Evolutionary conservation across 352 stramenopile genomes (phyloP).

Genomic region (Globisporangium nodosum): DNA sequence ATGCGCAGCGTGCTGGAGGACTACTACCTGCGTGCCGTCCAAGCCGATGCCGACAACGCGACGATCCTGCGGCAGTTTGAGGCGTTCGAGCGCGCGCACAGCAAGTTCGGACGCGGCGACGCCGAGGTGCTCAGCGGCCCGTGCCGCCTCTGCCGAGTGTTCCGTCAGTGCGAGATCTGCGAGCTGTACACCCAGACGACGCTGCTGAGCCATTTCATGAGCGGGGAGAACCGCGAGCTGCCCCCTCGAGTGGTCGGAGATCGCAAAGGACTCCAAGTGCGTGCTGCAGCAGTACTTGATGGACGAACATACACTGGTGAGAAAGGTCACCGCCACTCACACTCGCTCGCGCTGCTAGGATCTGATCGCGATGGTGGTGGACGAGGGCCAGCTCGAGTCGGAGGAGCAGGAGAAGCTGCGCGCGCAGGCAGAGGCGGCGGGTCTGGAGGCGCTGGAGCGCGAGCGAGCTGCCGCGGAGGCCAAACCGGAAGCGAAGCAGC

Average conservation of each 20-base stretch:
- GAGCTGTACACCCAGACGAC: constrained; percentile 55
- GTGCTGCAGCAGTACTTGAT: not conserved
- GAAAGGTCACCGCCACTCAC: not conserved
- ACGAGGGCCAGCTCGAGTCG: constrained; percentile 32
- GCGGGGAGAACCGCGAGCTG: constrained; percentile 10
- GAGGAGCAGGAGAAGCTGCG: constrained; percentile 32
- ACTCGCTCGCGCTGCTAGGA: constrained; percentile 22
- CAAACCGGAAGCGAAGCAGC: constrained; percentile 14
- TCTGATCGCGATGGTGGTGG: constrained; percentile 39
- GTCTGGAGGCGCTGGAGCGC: constrained; percentile 1
- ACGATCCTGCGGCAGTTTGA: constrained; percentile 88
- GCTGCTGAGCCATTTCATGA: constrained; percentile 15
- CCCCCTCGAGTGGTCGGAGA: constrained; percentile 31
- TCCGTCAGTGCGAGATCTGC: constrained; percentile 85
- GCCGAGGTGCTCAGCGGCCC: constrained; percentile 13
- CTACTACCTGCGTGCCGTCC: constrained; percentile 86
- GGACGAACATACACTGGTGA: not conserved
- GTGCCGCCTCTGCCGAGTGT: constrained; percentile 82
- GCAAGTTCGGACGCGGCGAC: constrained; percentile 58
- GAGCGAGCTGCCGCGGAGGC: constrained; percentile 14
- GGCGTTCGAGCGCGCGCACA: constrained; percentile 78
- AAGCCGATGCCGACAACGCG: constrained; percentile 88
- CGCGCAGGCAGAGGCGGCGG: constrained; percentile 9
- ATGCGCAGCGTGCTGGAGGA: constrained; percentile 44
- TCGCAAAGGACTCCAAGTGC: constrained; percentile 50